Conservation (phyloP, 2,329 filamentous ascomycete species). For the Talaromyces funiculosus region DNA sequence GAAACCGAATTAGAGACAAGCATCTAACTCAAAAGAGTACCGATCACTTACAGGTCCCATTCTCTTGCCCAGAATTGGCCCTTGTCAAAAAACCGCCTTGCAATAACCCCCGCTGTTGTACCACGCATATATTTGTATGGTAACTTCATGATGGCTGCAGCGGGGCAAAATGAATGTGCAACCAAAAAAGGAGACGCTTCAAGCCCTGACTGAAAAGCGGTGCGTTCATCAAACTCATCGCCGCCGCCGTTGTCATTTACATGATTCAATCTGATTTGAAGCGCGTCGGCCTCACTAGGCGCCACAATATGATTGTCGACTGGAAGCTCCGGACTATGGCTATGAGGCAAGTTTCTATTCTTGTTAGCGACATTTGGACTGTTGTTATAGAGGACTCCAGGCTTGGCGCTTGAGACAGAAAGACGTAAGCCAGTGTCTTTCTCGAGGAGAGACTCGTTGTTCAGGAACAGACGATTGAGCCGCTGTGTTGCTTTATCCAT, state of each 20-base stretch:
- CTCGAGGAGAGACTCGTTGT: slow-evolving; percentile 22
- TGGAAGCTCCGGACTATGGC: not conserved
- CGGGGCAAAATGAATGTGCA: slow-evolving; percentile 34
- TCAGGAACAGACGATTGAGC: slow-evolving; percentile 26
- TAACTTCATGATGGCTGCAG: slow-evolving; percentile 35
- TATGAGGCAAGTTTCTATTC: not conserved
- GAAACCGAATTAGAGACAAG: not conserved
- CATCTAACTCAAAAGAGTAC: not conserved
- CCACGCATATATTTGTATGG: slow-evolving; percentile 39
- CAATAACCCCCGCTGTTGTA: slow-evolving; percentile 28
- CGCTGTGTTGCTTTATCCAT: slow-evolving; percentile 16
- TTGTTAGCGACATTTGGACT: not conserved
- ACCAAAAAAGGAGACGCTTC: slow-evolving; percentile 4
- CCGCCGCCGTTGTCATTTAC: not conserved
- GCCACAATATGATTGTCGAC: not conserved
- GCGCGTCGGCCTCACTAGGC: not conserved
- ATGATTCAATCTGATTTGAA: not conserved
- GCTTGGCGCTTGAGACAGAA: not conserved
- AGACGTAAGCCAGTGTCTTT: slow-evolving; percentile 19
- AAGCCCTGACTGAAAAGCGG: slow-evolving; percentile 3
- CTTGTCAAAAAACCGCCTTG: slow-evolving; percentile 35
- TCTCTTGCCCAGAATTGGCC: slow-evolving; percentile 47
- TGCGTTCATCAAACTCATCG: not conserved
- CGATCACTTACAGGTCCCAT: slow-evolving; percentile 71
- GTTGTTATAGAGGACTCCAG: not conserved